phyloP scores from a whole-genome alignment of 2,329 filamentous ascomycete species.

The Pseudocercospora fuligena region DNA sequence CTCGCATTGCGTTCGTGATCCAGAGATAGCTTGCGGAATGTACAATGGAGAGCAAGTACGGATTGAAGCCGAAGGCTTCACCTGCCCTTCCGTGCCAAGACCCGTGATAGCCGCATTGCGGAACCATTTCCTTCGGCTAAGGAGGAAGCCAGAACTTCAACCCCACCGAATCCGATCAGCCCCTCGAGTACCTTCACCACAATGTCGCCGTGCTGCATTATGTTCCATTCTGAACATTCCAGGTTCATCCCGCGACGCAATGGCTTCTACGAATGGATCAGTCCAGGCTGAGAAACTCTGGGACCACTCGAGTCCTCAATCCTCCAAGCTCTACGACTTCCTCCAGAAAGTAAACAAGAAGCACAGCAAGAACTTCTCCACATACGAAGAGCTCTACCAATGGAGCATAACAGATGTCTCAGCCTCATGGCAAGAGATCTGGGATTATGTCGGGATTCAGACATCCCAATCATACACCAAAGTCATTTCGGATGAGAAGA shows the following conservation, averaged over 20 bases:
- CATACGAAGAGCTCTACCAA: conserved; percentile 76
- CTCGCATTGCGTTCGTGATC: too few species aligned
- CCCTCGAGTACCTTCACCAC: not conserved
- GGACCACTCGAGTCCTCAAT: conserved; percentile 47
- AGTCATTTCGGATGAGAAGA: conserved; percentile 69
- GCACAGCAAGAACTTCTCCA: conserved; percentile 64
- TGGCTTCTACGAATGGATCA: not conserved
- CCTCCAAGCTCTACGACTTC: conserved; percentile 53
- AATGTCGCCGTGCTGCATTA: not conserved
- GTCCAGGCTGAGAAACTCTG: conserved; percentile 36
- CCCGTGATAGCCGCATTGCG: not conserved
- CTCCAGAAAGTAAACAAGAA: conserved; percentile 68
- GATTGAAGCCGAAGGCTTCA: too few species aligned
- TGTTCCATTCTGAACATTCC: not conserved
- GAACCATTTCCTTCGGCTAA: not conserved
- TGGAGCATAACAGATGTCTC: conserved; percentile 83
- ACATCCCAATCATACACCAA: conserved; percentile 67
- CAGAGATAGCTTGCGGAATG: too few species aligned
- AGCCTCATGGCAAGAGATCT: conserved; percentile 83
- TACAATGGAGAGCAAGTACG: too few species aligned
- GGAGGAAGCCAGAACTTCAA: too few species aligned
- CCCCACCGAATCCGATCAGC: not conserved
- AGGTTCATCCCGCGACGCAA: not conserved
- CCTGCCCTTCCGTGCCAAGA: not conserved
- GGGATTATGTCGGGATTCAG: conserved; percentile 79